These are phyloP conservation scores for Desmodesmus armatus DNA, from an alignment of 139 green algal genomes.

Conservation along the genomic window DNA sequence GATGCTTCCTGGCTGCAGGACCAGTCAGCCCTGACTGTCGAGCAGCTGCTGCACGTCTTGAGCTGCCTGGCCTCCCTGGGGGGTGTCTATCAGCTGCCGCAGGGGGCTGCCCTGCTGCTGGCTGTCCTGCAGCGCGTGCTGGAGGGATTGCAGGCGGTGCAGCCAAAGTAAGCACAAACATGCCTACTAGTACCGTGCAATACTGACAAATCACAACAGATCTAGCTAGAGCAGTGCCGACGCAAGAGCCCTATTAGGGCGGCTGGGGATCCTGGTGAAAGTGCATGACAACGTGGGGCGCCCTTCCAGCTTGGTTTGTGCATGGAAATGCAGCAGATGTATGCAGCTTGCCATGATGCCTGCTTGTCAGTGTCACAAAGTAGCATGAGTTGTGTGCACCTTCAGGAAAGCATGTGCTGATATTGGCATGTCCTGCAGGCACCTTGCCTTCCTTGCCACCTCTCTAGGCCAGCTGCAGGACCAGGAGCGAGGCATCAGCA, in stretches of 20 bases:
- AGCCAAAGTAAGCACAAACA: background rate
- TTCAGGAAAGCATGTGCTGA: background rate
- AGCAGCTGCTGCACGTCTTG: background rate
- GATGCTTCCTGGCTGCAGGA: no score
- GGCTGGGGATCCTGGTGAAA: background rate
- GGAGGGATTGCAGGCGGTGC: background rate
- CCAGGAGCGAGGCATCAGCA: constrained; percentile 13
- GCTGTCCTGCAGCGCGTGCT: background rate
- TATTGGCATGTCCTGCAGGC: background rate
- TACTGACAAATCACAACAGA: background rate
- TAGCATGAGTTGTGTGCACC: background rate
- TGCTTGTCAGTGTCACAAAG: no score
- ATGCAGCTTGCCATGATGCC: background rate
- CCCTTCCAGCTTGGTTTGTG: background rate
- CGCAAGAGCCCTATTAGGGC: background rate
- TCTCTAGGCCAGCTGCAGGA: constrained; percentile 14
- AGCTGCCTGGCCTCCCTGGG: background rate
- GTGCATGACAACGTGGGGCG: background rate
- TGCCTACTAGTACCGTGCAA: background rate
- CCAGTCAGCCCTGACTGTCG: background rate
- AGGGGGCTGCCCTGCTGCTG: no score
- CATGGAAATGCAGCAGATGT: background rate
- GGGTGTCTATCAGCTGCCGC: no score
- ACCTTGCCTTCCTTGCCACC: constrained; percentile 11
- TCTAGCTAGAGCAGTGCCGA: background rate